Base-by-base conservation (phyloP, 129 eudicot species). In the Lactuca saligna region DNA sequence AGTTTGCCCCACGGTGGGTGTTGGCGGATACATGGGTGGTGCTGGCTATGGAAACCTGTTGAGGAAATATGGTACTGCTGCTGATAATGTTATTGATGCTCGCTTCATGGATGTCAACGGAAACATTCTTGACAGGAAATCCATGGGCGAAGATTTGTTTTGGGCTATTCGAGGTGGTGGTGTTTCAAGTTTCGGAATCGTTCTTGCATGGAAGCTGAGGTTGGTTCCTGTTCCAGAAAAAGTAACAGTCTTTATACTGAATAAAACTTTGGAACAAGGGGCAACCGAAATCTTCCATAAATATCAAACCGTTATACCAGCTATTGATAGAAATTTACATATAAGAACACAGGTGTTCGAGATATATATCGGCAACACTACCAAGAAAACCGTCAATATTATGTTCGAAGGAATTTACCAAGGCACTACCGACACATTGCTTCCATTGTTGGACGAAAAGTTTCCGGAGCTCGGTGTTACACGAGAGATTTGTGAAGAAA, bases 1-100 rank as follows among this genome's bases (percentile, higher is more conserved):
- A 11, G 63, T 58, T 1, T 71, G 75, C 66, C 50, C 67, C 2
- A 71, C 75, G 2, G 75, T 71, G 11, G 75, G 75, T 55, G 67
- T 51, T 9, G 53, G 66, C 35, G 75, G 75, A n/a, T n/a, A 57
- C 2, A 71, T 71, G 1, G 50, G 68, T n/a, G 75, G 75, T 4
- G 75, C 58, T 5, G 75, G 75, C 10, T 71, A 71, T 46, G 51
- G 51, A 11, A 46, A 46, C 15, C 4, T 46, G 15, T 46, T 46
- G 15, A 46, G 51, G 51, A 46, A 46, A 46, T 46, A 46, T n/a
- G 15, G 51, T 11, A 46, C 51, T 10, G 15, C 15, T 46, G 51
- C 51, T 1, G 51, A 46, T 46, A 46, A 46, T 12, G 51, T 46
- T 46, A 0, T 46, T 4, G 51, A 46, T 46, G 51, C 12, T 0